phyloP scores from a whole-genome alignment of 2,329 filamentous ascomycete genomes.

The Talaromyces islandicus region DNA sequence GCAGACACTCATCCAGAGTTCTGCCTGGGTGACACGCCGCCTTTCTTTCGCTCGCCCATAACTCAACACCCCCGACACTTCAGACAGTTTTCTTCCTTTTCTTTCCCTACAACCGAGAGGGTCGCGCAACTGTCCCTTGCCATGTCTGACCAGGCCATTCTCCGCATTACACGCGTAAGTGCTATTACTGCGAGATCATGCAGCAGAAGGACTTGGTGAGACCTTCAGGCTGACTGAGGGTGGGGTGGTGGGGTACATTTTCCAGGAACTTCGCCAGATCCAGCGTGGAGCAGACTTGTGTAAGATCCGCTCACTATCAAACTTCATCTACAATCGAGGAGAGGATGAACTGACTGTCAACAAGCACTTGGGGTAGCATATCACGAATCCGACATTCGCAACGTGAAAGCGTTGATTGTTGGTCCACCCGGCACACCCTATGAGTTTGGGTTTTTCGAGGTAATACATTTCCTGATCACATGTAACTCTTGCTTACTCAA shows the following conservation, averaged over 20 bases:
- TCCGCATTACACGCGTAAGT: slow-evolving; percentile 76
- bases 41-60: neutral
- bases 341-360: neutral
- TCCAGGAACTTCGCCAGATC: slow-evolving; percentile 75
- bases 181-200: slow-evolving; percentile 3
- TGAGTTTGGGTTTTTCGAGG: slow-evolving; percentile 96
- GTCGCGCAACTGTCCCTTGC: neutral
- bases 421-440: slow-evolving; percentile 93
- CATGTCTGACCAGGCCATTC: slow-evolving; percentile 80
- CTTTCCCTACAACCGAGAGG: neutral
- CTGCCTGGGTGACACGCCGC: neutral
- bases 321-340: neutral
- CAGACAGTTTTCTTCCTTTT: neutral
- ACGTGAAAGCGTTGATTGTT: slow-evolving; percentile 80
- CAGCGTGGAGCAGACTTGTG: slow-evolving; percentile 79
- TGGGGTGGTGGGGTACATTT: slow-evolving; percentile 7
- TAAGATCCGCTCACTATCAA: slow-evolving; percentile 39
- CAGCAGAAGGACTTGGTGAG: neutral
- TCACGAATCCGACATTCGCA: slow-evolving; percentile 79
- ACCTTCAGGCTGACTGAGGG: neutral
- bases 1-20: neutral
- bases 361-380: slow-evolving; percentile 80
- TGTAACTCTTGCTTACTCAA: slow-evolving; percentile 17
- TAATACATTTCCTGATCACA: slow-evolving; percentile 29
- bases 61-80: neutral